Evolutionary conservation across 306 rosid genomes (phyloP), one percentile per base, ranked within the genome.

Genomic region (Abrus precatorius): DNA sequence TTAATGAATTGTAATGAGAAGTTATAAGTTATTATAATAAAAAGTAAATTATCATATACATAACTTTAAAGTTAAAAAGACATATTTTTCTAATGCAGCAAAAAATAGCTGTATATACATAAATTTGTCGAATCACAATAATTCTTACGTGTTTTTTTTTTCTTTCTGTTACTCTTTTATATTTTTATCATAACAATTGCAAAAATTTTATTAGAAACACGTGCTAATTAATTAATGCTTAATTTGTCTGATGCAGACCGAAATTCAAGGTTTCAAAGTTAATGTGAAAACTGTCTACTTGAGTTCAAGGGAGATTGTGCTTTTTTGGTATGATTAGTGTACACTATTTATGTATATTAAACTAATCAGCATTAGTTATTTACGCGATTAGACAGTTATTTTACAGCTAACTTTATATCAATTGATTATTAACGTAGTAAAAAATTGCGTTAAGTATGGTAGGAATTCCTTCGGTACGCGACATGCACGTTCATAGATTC

Each of bases 401-500:
- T 32, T 54, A 54, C 2, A 14, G 60, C 5, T 20, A 54, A 54
- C 9, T 9, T 7, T 65, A 6, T n/a, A 14, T 65, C 13, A 12
- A 7, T 38, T 64, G 32, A 14, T 40, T 40, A 64, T 38, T 38
- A 33, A 36, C 45, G 34, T 29, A 59, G 40, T 14, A 59, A 32
- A 10, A 34, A 40, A 2, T 13, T 9, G 29, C 40, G 54, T 64
- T 13, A 13, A 29, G 0, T 13, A 52, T 52, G 4, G 7, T 52
- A n/a, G 28, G 53, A 48, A 40, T 10, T 73, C 64, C 33, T 75
- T 65, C 9, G 61, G 70, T 47, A 12, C 34, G 57, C 40, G 14
- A 50, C 81, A 70, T 20, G 28, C 86, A 72, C 27, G 56, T 83
- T 54, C 20, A 60, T 77, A 33, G 82, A 77, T 77, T 77, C 80